Percentiles rank a stretch among this genome's conserved stretches.
phyloP scores from a whole-genome alignment of 257 asterid genomes.

The Ligustrum vulgare region DNA sequence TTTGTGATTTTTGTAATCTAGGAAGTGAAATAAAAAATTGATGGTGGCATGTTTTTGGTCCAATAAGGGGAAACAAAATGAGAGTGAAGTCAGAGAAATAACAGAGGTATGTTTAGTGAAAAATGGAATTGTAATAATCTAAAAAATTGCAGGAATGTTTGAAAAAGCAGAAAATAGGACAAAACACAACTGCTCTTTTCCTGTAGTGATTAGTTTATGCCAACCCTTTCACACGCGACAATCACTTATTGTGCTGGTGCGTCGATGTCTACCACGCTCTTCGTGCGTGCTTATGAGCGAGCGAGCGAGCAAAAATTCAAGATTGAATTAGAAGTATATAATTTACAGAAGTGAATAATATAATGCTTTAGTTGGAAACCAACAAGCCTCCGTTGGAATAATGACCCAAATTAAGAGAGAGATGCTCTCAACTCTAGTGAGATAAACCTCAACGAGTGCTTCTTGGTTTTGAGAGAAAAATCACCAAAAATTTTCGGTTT shows the following conservation, averaged over 20 bases:
- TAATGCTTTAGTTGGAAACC: too few species aligned
- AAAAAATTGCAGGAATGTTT: constrained; percentile 31
- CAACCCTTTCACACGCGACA: constrained; percentile 64
- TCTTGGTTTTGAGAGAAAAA: too few species aligned
- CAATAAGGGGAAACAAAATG: constrained; percentile 38
- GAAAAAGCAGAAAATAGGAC: constrained; percentile 36
- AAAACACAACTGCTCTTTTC: constrained; percentile 19
- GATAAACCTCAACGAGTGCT: too few species aligned
- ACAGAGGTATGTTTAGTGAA: constrained; percentile 21
- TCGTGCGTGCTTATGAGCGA: background rate
- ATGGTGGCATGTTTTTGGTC: constrained; percentile 32
- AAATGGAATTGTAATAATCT: constrained; percentile 35
- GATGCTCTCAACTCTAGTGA: too few species aligned
- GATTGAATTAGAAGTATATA: too few species aligned
- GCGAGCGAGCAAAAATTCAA: background rate
- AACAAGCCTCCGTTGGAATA: too few species aligned
- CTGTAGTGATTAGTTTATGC: background rate
- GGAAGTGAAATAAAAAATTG: background rate
- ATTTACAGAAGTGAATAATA: too few species aligned
- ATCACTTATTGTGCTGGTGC: constrained; percentile 47
- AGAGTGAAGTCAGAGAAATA: constrained; percentile 30
- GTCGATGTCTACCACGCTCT: constrained; percentile 31
- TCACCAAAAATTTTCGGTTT: too few species aligned
- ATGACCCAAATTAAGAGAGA: too few species aligned
- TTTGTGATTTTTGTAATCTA: background rate